Evolutionary conservation across 228 moss, liverwort and hornwort species (phyloP), one percentile per base, ranked within the genome.

Genomic region (Sphagnum fallax): DNA sequence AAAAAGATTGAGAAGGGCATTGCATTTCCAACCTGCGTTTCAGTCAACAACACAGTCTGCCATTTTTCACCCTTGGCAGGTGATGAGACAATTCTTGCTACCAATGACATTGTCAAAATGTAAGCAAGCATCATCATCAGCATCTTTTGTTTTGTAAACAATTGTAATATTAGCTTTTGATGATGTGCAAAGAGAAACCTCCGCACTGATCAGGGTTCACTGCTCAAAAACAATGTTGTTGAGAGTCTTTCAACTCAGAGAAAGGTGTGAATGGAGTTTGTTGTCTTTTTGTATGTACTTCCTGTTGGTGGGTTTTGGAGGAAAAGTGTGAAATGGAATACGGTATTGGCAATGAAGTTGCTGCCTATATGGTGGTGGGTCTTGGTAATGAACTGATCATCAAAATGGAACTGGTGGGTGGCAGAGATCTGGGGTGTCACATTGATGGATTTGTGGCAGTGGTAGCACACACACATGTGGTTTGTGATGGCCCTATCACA

Each of bases 371-470:
- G 32, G 2, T 32, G 32, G 32, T 32, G 32, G 32, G 32, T 32
- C 32, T 32, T 32, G 32, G 32, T 32, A 32, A 32, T 3, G 32
- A 32, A 32, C 32, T 32, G 32, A 2, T 32, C 32, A 32, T 32
- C 32, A 32, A 32, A 32, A 32, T 32, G 32, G 32, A 32, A 32
- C 32, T 32, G 32, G 32, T 32, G 47, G 63, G 67, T 75, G 68
- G 76, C 98, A 98, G 98, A 68, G 91, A 98, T 74, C 69, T 98
- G 62, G 98, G 93, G 65, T 92, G 92, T 79, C 98, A 98, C 75
- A 91, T 98, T 53, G 98, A 98, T 79, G 98, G 98, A 0, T 98
- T 98, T 78, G 93, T 91, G 12, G 83, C 98, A 13, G 98, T 93
- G 61, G 98, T 93, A 13, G 98, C 93, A 48, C 98, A 98, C 69